Percentiles rank a stretch among this genome's conserved stretches.
These are phyloP conservation scores for Sanguinoderma infundibulare DNA, from an alignment of 1,284 basidiomycete genomes.

Conservation along the genomic window DNA sequence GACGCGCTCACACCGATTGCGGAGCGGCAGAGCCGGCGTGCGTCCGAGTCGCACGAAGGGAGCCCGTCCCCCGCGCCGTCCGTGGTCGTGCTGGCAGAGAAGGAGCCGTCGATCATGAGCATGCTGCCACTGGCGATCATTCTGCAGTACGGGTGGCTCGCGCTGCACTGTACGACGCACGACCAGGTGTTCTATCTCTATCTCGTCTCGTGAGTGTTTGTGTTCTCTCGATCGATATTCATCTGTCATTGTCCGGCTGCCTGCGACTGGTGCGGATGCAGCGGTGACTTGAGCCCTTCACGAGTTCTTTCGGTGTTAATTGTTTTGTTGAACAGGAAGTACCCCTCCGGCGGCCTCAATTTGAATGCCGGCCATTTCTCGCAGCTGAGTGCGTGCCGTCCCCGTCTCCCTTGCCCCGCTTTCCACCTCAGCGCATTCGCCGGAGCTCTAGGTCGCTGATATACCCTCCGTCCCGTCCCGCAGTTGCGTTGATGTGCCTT, in stretches of 20 bases:
- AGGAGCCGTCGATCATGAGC: conserved; percentile 62
- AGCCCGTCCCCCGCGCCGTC: conserved; percentile 11
- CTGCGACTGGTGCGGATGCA: background rate
- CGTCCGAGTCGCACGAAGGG: conserved; percentile 27
- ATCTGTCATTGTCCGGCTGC: background rate
- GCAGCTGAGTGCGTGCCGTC: conserved; percentile 64
- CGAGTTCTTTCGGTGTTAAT: background rate
- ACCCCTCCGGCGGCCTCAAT: conserved; percentile 72
- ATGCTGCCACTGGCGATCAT: conserved; percentile 76
- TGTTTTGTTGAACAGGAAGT: conserved; percentile 51
- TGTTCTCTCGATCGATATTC: background rate
- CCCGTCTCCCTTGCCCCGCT: background rate
- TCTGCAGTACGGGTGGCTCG: conserved; percentile 79
- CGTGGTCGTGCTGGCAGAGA: conserved; percentile 36
- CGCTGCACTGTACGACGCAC: conserved; percentile 82
- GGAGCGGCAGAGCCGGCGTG: conserved; percentile 45
- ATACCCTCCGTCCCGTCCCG: conserved; percentile 3
- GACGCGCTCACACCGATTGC: conserved; percentile 57
- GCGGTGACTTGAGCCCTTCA: no score
- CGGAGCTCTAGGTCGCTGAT: background rate
- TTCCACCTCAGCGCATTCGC: background rate
- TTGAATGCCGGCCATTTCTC: conserved; percentile 81
- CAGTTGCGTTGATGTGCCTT: conserved; percentile 82
- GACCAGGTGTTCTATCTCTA: conserved; percentile 86
- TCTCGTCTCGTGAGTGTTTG: conserved; percentile 72